A percentile compares a stretch with the other conserved stretches of the same genome.
Evolutionary conservation across 2,329 filamentous ascomycete genomes (phyloP).

Genomic region (Fusarium circinatum): DNA sequence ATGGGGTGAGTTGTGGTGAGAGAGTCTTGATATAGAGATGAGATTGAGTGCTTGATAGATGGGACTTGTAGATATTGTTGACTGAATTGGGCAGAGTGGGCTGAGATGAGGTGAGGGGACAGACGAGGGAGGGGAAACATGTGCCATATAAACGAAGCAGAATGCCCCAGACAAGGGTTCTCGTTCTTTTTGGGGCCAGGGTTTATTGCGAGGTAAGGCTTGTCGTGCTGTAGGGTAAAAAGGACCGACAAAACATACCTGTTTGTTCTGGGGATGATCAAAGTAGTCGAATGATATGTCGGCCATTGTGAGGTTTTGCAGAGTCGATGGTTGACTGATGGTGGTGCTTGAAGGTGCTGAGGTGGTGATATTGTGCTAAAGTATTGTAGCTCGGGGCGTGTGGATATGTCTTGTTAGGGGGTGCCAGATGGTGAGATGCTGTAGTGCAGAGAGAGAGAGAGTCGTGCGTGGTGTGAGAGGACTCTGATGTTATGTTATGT

Average conservation of each 20-base stretch:
- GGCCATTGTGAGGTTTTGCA: constrained; percentile 34
- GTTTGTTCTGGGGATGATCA: constrained; percentile 44
- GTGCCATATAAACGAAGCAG: constrained; percentile 42
- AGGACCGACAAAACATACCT: constrained; percentile 37
- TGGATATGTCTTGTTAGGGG: background rate
- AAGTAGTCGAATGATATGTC: constrained; percentile 45
- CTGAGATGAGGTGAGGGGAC: constrained; percentile 38
- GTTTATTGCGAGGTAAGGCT: background rate
- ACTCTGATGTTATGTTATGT: constrained; percentile 31
- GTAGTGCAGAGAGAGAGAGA: background rate
- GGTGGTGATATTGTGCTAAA: constrained; percentile 23
- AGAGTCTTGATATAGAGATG: constrained; percentile 35
- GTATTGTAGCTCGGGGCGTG: constrained; percentile 27
- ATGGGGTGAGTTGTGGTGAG: constrained; percentile 34
- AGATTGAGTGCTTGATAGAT: constrained; percentile 15
- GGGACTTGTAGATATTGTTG: constrained; percentile 6
- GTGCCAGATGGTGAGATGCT: background rate
- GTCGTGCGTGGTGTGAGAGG: constrained; percentile 27
- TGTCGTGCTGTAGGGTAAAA: background rate
- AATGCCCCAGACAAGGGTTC: constrained; percentile 41
- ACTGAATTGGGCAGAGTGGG: constrained; percentile 31
- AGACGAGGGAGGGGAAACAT: constrained; percentile 32
- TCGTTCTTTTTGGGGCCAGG: background rate
- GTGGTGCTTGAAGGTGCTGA: constrained; percentile 13
- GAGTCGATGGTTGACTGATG: constrained; percentile 35